A percentile compares a stretch with the other conserved stretches of the same genome.
Conservation (phyloP, 768 basidiomycete genomes). For the Leucocoprinus birnbaumii region DNA sequence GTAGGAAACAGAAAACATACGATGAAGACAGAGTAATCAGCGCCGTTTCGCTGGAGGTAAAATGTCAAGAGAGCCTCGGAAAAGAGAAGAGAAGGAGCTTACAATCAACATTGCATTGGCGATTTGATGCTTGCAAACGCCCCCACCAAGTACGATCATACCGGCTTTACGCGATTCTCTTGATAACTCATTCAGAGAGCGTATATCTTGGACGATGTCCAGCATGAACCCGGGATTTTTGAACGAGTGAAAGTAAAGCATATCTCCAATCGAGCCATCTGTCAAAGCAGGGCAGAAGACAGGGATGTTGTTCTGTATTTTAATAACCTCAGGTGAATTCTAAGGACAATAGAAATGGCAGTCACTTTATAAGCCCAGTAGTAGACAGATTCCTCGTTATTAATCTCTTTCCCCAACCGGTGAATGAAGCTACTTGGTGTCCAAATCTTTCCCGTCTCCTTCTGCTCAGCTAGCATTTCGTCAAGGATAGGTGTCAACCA, state of each 20-base stretch:
- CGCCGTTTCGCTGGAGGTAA: conserved; percentile 83
- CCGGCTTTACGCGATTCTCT: conserved; percentile 90
- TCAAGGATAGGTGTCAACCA: conserved; percentile 97
- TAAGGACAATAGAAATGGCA: conserved; percentile 19
- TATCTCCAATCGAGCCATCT: conserved; percentile 97
- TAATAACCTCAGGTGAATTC: conserved; percentile 13
- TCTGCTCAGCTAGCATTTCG: conserved; percentile 86
- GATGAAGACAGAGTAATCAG: conserved; percentile 96
- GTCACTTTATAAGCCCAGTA: conserved; percentile 99
- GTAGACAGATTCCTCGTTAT: conserved; percentile 96
- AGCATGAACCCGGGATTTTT: conserved; percentile 77
- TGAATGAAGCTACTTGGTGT: conserved; percentile 92
- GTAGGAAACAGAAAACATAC: conserved; percentile 44
- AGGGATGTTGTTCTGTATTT: conserved; percentile 88
- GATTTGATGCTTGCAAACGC: conserved; percentile 99
- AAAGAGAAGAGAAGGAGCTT: conserved; percentile 21
- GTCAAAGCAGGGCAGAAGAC: conserved; percentile 98
- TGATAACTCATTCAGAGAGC: conserved; percentile 84
- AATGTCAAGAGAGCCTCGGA: not conserved
- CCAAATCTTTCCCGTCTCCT: conserved; percentile 68
- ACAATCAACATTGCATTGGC: conserved; percentile 99
- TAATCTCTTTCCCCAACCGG: conserved; percentile 94
- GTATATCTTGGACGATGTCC: conserved; percentile 95
- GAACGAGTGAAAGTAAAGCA: conserved; percentile 99
- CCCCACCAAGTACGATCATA: conserved; percentile 97